Conservation (phyloP, 1,284 basidiomycete species). For the Wolfiporia cocos region DNA sequence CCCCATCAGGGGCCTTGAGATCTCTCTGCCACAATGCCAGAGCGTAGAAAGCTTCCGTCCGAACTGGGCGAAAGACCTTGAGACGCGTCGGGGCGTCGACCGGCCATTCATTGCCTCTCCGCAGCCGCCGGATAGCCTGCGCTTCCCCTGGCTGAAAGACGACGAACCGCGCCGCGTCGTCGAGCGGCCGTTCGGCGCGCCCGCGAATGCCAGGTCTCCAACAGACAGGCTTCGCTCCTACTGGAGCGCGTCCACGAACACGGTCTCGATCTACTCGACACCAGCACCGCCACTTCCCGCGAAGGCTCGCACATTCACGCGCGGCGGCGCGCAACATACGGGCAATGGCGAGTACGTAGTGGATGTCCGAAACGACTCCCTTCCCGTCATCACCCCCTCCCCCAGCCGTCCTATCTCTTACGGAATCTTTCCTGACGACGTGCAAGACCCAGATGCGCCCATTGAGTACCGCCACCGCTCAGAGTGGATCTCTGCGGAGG, state of each 20-base stretch:
- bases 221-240: constrained; percentile 17
- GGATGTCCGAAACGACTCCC: neutral
- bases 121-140: constrained; percentile 23
- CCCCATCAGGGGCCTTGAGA: neutral
- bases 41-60: constrained; percentile 27
- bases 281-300: constrained; percentile 12
- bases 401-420: constrained; percentile 19
- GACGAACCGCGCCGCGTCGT: constrained; percentile 42
- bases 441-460: constrained; percentile 46
- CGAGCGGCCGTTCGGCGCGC: constrained; percentile 33
- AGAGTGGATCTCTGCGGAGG: constrained; percentile 52
- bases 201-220: constrained; percentile 14
- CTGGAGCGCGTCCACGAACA: constrained; percentile 16
- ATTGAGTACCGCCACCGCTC: constrained; percentile 45
- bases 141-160: constrained; percentile 43
- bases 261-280: constrained; percentile 6
- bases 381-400: constrained; percentile 11
- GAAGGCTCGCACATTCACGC: constrained; percentile 3
- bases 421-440: constrained; percentile 33
- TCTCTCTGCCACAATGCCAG: constrained; percentile 12
- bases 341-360: constrained; percentile 1
- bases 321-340: neutral
- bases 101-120: constrained; percentile 26
- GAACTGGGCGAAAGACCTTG: constrained; percentile 38
- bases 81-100: constrained; percentile 48